Evolutionary conservation across 768 basidiomycete species (phyloP).

Genomic region (Kwoniella europaea): DNA sequence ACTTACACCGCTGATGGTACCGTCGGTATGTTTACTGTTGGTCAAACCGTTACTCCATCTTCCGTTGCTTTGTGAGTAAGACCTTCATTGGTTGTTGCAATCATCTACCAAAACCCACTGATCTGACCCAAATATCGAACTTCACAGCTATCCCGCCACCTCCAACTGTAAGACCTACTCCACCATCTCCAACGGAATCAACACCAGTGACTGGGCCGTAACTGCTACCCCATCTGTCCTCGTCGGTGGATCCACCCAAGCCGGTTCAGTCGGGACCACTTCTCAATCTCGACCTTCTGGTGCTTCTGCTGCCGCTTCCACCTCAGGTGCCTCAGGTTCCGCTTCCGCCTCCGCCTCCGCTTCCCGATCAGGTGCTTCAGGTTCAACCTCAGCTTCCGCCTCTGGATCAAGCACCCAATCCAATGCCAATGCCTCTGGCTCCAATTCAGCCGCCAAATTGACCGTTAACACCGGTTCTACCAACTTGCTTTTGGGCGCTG

Average conservation of each 20-base stretch:
- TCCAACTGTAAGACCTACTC: conserved; percentile 60
- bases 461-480: no score
- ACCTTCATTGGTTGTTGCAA: not conserved
- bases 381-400: conserved; percentile 15
- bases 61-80: conserved; percentile 39
- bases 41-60: conserved; percentile 55
- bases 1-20: conserved; percentile 49
- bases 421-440: no score
- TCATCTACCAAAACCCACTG: no score
- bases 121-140: no score
- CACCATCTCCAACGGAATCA: conserved; percentile 52
- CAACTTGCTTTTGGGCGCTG: conserved; percentile 3
- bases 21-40: conserved; percentile 51
- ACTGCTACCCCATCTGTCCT: conserved; percentile 40
- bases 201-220: conserved; percentile 48
- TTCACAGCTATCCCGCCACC: conserved; percentile 49
- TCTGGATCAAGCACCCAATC: not conserved
- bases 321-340: conserved; percentile 4
- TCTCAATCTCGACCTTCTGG: conserved; percentile 23
- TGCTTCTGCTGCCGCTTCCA: conserved; percentile 60
- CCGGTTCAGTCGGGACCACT: conserved; percentile 34
- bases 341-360: conserved; percentile 21
- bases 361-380: not conserved
- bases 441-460: no score
- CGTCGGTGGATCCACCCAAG: conserved; percentile 25